Conservation (phyloP, 352 stramenopile species). For the Phytophthora sp. region DNA sequence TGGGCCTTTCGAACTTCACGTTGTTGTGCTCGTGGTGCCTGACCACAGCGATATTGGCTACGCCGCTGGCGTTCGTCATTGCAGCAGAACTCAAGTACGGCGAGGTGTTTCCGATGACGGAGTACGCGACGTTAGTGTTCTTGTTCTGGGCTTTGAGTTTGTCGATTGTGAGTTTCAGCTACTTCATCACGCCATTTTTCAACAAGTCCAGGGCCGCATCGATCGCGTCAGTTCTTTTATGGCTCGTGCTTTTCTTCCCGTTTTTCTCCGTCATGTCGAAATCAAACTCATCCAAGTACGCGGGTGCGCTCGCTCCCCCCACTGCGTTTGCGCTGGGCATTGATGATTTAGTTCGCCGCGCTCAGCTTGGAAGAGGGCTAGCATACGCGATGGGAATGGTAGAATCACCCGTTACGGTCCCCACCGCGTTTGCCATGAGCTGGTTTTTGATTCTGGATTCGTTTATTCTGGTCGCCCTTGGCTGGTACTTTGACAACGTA, state of each 20-base stretch:
- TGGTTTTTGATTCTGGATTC: conserved; percentile 83
- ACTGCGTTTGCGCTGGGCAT: conserved; percentile 77
- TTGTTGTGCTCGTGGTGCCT: conserved; percentile 69
- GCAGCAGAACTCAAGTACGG: conserved; percentile 68
- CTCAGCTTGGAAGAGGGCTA: conserved; percentile 62
- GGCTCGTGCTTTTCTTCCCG: conserved; percentile 76
- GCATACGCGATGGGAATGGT: conserved; percentile 58
- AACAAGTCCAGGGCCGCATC: conserved; percentile 70
- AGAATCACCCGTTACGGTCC: conserved; percentile 45
- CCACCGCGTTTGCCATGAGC: conserved; percentile 58
- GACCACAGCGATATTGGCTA: conserved; percentile 54
- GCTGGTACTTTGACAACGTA: conserved; percentile 95
- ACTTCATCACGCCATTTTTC: conserved; percentile 76
- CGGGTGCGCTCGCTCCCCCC: conserved; percentile 59
- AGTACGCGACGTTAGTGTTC: conserved; percentile 66
- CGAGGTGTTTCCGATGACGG: conserved; percentile 63
- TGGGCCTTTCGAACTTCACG: conserved; percentile 70
- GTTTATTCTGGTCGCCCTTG: conserved; percentile 81
- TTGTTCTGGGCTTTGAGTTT: conserved; percentile 73
- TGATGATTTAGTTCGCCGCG: conserved; percentile 62
- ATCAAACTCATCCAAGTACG: conserved; percentile 56
- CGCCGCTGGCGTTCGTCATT: conserved; percentile 52
- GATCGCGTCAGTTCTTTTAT: conserved; percentile 70
- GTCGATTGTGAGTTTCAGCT: conserved; percentile 68
- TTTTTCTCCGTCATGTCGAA: conserved; percentile 75